Evolutionary conservation across 1,139 yeast species (phyloP).

Genomic region (Debaryomyces udenii): DNA sequence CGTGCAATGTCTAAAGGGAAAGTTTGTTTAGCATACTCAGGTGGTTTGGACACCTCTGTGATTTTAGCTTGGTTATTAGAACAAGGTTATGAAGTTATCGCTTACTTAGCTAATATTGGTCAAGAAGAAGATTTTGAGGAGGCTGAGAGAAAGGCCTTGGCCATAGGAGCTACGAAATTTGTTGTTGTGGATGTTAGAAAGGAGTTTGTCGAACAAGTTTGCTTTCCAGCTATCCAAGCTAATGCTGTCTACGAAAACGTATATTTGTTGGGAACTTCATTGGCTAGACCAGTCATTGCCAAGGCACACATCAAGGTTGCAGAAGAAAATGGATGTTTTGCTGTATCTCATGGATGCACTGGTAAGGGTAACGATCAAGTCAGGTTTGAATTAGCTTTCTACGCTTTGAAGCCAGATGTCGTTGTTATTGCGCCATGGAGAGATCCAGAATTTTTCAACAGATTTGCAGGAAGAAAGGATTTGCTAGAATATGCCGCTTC

Average conservation of each 20-base stretch:
- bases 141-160: constrained; percentile 93
- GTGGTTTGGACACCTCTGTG: constrained; percentile 97
- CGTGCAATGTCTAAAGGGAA: constrained; percentile 86
- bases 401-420: constrained; percentile 97
- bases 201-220: constrained; percentile 89
- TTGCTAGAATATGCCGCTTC: constrained; percentile 89
- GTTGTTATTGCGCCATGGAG: constrained; percentile 99
- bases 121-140: constrained; percentile 99
- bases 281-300: constrained; percentile 98
- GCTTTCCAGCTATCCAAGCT: constrained; percentile 95
- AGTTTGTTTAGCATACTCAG: constrained; percentile 98
- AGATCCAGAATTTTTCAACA: constrained; percentile 89
- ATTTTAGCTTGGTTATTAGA: constrained; percentile 97
- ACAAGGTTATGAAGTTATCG: constrained; percentile 96
- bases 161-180: constrained; percentile 95
- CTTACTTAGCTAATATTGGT: constrained; percentile 96
- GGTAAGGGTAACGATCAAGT: constrained; percentile 99
- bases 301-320: constrained; percentile 97
- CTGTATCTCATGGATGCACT: constrained; percentile 98
- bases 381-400: constrained; percentile 93
- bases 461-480: constrained; percentile 98
- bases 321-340: constrained; percentile 95
- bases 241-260: constrained; percentile 98
- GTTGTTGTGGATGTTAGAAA: constrained; percentile 93
- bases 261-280: constrained; percentile 91